Percentiles rank a stretch among this genome's conserved stretches.
Conservation (phyloP, 495 filamentous ascomycete genomes). For the Amphirosellinia nigrospora region DNA sequence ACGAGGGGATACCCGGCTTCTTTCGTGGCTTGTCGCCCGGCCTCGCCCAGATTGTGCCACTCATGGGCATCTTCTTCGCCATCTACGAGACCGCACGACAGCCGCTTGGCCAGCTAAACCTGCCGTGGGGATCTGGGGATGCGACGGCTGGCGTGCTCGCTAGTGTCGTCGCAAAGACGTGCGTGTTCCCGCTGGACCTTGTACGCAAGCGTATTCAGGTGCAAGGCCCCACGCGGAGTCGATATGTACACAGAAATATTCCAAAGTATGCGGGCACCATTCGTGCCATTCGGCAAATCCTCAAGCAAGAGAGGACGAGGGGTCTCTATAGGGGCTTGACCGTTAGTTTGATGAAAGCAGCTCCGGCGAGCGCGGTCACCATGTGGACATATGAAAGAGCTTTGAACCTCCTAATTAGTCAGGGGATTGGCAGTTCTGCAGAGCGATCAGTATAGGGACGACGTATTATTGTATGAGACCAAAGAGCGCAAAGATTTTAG, state of each 20-base stretch:
- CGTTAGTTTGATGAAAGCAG: conserved; percentile 91
- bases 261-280: conserved; percentile 78
- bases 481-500: background rate
- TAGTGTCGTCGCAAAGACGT: conserved; percentile 81
- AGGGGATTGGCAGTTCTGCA: conserved; percentile 38
- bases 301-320: conserved; percentile 72
- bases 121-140: conserved; percentile 79
- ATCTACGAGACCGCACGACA: conserved; percentile 77
- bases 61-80: conserved; percentile 96
- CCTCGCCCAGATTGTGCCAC: conserved; percentile 85
- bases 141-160: conserved; percentile 81
- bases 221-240: conserved; percentile 80
- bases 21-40: conserved; percentile 85
- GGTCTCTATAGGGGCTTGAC: conserved; percentile 89
- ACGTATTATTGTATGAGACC: conserved; percentile 13
- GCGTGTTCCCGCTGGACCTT: conserved; percentile 91
- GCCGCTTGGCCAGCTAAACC: conserved; percentile 55
- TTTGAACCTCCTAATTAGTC: conserved; percentile 62
- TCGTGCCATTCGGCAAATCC: conserved; percentile 67
- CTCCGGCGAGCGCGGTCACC: conserved; percentile 91
- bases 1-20: conserved; percentile 80
- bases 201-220: conserved; percentile 94
- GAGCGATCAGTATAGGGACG: conserved; percentile 21
- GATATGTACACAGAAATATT: conserved; percentile 87
- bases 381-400: conserved; percentile 97